These are phyloP conservation scores for Phaseolus coccineus DNA, from an alignment of 331 rosid species.

Conservation along the genomic window DNA sequence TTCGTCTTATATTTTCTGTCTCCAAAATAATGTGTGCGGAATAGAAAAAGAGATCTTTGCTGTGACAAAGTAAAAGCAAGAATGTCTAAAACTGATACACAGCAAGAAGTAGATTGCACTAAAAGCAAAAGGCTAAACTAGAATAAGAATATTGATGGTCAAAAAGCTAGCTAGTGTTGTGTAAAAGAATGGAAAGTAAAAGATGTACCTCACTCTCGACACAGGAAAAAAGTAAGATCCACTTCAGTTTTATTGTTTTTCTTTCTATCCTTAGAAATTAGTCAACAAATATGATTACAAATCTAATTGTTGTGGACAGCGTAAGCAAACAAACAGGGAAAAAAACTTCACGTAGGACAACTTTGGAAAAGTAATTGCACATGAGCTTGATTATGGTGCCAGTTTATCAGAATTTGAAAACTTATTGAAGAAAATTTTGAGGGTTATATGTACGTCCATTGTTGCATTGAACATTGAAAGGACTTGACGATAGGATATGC, in stretches of 20 bases:
- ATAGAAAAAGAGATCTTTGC: slow-evolving; percentile 34
- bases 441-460: slow-evolving; percentile 36
- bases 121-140: slow-evolving; percentile 51
- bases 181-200: slow-evolving; percentile 66
- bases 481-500: slow-evolving; percentile 48
- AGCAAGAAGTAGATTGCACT: slow-evolving; percentile 56
- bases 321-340: slow-evolving; percentile 42
- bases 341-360: slow-evolving; percentile 31
- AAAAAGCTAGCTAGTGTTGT: slow-evolving; percentile 59
- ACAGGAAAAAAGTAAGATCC: slow-evolving; percentile 48
- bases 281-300: slow-evolving; percentile 84
- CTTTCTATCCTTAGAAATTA: slow-evolving; percentile 49
- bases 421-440: slow-evolving; percentile 32
- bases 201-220: slow-evolving; percentile 50
- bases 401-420: slow-evolving; percentile 42
- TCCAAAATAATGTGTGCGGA: slow-evolving; percentile 35
- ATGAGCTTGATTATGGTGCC: slow-evolving; percentile 61
- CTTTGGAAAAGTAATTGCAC: slow-evolving; percentile 49
- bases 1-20: not conserved
- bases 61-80: slow-evolving; percentile 46
- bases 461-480: slow-evolving; percentile 54
- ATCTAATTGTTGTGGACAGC: slow-evolving; percentile 64
- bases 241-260: slow-evolving; percentile 50
- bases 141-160: slow-evolving; percentile 65
- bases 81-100: slow-evolving; percentile 56